Base-by-base conservation (phyloP, 495 filamentous ascomycete species). In the Talaromyces nanjingensis region DNA sequence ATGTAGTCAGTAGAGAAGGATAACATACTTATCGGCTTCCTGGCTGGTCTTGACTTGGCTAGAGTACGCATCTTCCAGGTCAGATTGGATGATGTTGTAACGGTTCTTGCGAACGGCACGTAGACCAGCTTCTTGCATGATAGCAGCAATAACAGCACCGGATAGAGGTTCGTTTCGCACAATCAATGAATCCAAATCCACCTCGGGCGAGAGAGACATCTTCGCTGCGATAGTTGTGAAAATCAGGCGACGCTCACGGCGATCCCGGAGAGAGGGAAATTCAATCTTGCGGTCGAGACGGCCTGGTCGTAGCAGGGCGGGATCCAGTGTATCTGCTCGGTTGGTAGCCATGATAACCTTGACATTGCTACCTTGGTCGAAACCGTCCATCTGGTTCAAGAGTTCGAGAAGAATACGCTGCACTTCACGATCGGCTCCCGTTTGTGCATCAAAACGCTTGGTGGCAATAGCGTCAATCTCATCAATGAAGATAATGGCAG, bases 341-440 rank as follows among this genome's bases (percentile, higher is more conserved):
- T 98, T 98, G 66, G 94, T 98, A 63, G 94, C 94, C 94, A 98
- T 98, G 80, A 98, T 98, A 71, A 98, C 94, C 78, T 98, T 98
- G 74, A 98, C 96, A 73, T 98, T 98, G 77, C 91, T 89, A 2
- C 92, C 93, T 74, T 98, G 94, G 74, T 98, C 94, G 78, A 98
- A 98, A 65, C 94, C 94, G 76, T 98, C 94, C 94, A 98, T 98
- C 77, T 98, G 94, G 79, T 98, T 98, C 64, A 98, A 86, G 65
- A 98, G 81, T 74, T 98, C 94, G 62, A 98, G 86, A 63, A 98
- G 79, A 70, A 98, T 98, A 81, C 94, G 92, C 80, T 98, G 94
- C 25, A 98, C 94, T 77, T 98, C 94, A 73, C 94, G 86, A 72
- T 98, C 94, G 53, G 96, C 94, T 70, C 94, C 94, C 11, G 93